Conservation (phyloP, 768 basidiomycete genomes). For the Hericium erinaceus region DNA sequence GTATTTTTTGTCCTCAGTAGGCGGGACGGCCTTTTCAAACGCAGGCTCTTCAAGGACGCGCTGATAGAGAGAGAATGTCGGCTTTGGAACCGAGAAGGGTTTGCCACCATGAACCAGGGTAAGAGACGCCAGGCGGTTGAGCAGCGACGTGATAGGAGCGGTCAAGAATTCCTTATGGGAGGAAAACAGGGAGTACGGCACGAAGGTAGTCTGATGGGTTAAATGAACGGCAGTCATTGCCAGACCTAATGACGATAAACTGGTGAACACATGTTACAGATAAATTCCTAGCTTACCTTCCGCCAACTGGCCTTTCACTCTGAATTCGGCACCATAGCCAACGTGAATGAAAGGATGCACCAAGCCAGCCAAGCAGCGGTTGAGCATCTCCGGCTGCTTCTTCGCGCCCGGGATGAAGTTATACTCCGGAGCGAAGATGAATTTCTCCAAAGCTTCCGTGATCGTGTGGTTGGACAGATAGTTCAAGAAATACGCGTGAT, state of each 20-base stretch:
- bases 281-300: constrained; percentile 36
- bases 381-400: constrained; percentile 44
- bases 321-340: constrained; percentile 57
- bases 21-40: constrained; percentile 3
- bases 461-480: constrained; percentile 33
- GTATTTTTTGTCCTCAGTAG: constrained; percentile 2
- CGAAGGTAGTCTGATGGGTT: constrained; percentile 25
- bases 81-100: constrained; percentile 29
- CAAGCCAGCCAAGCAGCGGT: constrained; percentile 44
- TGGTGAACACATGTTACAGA: not conserved
- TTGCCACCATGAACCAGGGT: not conserved
- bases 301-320: constrained; percentile 44
- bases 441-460: constrained; percentile 45
- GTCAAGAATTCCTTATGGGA: not conserved
- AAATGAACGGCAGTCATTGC: constrained; percentile 45
- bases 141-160: not conserved
- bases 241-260: constrained; percentile 31
- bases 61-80: constrained; percentile 37
- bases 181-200: constrained; percentile 21
- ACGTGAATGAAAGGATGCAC: constrained; percentile 59
- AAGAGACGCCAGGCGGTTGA: constrained; percentile 20
- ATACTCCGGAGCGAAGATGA: constrained; percentile 43
- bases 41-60: constrained; percentile 41
- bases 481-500: constrained; percentile 45
- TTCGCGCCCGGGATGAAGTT: constrained; percentile 30